Conservation (phyloP, 2,329 filamentous ascomycete genomes). For the Colletotrichum godetiae region DNA sequence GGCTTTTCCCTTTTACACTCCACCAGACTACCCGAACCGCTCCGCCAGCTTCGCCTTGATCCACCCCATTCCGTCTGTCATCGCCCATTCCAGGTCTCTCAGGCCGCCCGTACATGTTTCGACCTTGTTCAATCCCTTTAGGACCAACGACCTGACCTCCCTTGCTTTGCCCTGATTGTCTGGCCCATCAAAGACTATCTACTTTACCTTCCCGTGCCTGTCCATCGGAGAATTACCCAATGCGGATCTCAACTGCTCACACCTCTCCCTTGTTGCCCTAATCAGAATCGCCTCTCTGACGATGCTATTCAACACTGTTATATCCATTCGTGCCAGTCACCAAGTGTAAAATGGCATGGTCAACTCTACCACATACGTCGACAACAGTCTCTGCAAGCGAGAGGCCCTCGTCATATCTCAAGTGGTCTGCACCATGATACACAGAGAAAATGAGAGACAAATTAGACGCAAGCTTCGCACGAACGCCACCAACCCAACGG, state of each 20-base stretch:
- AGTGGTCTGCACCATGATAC: background rate
- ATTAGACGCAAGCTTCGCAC: background rate
- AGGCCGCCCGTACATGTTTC: background rate
- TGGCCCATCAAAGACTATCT: background rate
- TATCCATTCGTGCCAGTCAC: too few species aligned
- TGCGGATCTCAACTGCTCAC: background rate
- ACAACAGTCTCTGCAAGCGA: background rate
- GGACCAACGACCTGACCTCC: background rate
- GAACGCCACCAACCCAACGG: background rate
- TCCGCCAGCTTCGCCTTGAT: background rate
- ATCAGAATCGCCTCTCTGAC: background rate
- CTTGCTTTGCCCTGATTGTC: background rate
- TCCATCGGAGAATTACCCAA: slow-evolving; percentile 10
- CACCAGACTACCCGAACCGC: background rate
- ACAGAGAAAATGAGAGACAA: background rate
- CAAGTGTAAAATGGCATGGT: background rate
- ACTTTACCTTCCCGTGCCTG: slow-evolving; percentile 2
- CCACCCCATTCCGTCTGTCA: background rate
- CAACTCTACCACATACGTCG: background rate
- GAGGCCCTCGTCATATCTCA: background rate
- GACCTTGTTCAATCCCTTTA: background rate
- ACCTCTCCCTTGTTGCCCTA: background rate
- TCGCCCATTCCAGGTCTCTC: background rate
- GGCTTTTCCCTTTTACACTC: background rate
- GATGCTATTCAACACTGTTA: background rate